phyloP scores from a whole-genome alignment of 2,329 filamentous ascomycete species.

The Aspergillus ibericus region DNA sequence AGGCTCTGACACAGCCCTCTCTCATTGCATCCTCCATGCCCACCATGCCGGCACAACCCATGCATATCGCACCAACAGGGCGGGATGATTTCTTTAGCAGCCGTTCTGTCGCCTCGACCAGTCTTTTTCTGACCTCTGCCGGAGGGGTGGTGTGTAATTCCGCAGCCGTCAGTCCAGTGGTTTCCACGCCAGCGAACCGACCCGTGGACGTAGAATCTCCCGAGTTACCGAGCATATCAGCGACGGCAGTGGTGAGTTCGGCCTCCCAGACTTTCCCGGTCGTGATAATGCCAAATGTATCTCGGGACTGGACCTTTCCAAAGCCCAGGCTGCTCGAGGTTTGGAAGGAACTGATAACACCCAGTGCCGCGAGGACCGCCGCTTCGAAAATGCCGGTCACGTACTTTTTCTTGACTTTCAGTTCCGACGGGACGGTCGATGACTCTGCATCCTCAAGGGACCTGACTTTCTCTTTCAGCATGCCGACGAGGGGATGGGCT shows the following conservation, averaged over 20 bases:
- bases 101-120: constrained; percentile 68
- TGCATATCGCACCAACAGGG: constrained; percentile 67
- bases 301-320: constrained; percentile 40
- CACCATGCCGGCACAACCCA: constrained; percentile 91
- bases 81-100: constrained; percentile 55
- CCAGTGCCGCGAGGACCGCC: constrained; percentile 65
- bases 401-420: constrained; percentile 43
- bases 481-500: constrained; percentile 71
- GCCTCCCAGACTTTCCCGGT: constrained; percentile 82
- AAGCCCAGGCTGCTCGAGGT: constrained; percentile 25
- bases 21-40: constrained; percentile 77
- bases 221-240: constrained; percentile 59
- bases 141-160: constrained; percentile 72
- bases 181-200: constrained; percentile 76
- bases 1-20: constrained; percentile 63
- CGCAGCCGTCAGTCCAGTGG: constrained; percentile 75
- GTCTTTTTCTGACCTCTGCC: constrained; percentile 63
- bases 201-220: constrained; percentile 35
- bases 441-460: constrained; percentile 20
- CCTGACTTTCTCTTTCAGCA: constrained; percentile 53
- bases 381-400: constrained; percentile 88
- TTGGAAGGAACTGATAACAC: constrained; percentile 49
- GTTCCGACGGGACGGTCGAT: constrained; percentile 27
- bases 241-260: constrained; percentile 67
- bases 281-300: constrained; percentile 79